Percentiles rank a stretch among this genome's conserved stretches.
Evolutionary conservation across 169 alveolate species (phyloP).

Genomic region (Neospora caninum): DNA sequence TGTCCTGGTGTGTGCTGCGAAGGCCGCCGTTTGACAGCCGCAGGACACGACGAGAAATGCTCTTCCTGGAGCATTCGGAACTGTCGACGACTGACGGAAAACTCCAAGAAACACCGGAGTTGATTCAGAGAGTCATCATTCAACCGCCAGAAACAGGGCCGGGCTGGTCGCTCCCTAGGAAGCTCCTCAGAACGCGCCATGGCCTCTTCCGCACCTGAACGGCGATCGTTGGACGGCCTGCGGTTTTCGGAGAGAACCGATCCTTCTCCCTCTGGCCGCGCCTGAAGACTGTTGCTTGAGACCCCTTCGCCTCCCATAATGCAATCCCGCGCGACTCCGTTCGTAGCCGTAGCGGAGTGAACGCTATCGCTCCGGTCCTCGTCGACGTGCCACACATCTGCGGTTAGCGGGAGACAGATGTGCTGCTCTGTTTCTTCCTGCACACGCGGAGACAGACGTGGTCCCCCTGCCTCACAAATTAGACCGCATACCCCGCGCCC

Average conservation of each 20-base stretch:
- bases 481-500: conserved; percentile 12
- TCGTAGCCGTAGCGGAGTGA: too few species aligned
- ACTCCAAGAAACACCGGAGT: not conserved
- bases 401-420: not conserved
- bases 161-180: not conserved
- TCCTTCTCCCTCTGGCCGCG: too few species aligned
- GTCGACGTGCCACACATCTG: not conserved
- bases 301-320: too few species aligned
- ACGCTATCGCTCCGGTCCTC: too few species aligned
- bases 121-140: not conserved
- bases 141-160: not conserved
- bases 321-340: too few species aligned
- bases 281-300: too few species aligned
- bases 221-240: not conserved
- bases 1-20: not conserved
- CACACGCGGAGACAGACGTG: not conserved
- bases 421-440: not conserved
- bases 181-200: not conserved
- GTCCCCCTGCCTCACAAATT: not conserved
- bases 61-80: not conserved
- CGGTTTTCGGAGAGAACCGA: not conserved
- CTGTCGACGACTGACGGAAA: not conserved
- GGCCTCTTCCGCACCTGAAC: not conserved
- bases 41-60: not conserved
- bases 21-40: not conserved